These are phyloP conservation scores for Zasmidium angulare DNA, from an alignment of 2,329 filamentous ascomycete genomes.

Conservation along the genomic window DNA sequence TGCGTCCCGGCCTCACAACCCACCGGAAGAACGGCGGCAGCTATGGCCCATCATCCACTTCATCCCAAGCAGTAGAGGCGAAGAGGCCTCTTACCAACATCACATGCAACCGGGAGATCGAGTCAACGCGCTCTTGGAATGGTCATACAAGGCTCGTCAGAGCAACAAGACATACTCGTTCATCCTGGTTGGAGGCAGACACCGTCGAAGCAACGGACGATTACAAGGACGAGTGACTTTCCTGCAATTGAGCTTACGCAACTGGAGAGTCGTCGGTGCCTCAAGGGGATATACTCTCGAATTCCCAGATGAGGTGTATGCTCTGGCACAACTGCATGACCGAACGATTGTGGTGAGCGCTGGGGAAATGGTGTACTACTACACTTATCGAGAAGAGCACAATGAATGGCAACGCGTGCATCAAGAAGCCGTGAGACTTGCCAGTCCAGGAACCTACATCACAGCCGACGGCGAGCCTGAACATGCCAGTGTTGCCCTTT, in stretches of 20 bases:
- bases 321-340: constrained; percentile 56
- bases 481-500: constrained; percentile 52
- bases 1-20: constrained; percentile 19
- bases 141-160: constrained; percentile 44
- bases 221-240: constrained; percentile 49
- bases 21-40: constrained; percentile 36
- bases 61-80: constrained; percentile 28
- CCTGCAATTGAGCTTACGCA: constrained; percentile 29
- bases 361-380: constrained; percentile 43
- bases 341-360: constrained; percentile 55
- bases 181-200: constrained; percentile 54
- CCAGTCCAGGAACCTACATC: constrained; percentile 48
- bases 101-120: constrained; percentile 58
- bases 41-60: constrained; percentile 49
- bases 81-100: constrained; percentile 12
- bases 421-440: constrained; percentile 19
- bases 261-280: constrained; percentile 55
- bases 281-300: constrained; percentile 41
- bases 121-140: constrained; percentile 63
- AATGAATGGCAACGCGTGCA: constrained; percentile 29
- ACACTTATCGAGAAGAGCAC: constrained; percentile 35
- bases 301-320: constrained; percentile 54
- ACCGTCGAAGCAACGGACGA: constrained; percentile 42
- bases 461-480: constrained; percentile 37
- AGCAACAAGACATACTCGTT: constrained; percentile 61